These are phyloP conservation scores for Fagopyrum homotropicum DNA, from an alignment of 148 eudicot species.

Conservation along the genomic window DNA sequence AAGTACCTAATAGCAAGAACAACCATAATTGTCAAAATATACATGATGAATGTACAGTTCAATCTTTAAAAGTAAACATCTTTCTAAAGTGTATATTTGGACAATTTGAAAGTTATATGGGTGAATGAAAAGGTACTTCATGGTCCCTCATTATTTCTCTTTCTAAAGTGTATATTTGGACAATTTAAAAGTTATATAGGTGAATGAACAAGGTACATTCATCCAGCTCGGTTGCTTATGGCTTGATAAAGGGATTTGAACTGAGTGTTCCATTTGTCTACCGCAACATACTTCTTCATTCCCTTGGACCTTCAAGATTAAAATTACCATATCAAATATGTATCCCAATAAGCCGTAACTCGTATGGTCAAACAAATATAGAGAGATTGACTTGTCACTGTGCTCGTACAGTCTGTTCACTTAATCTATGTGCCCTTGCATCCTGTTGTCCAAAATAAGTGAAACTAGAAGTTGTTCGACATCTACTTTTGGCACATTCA, in stretches of 20 bases:
- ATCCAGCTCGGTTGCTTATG: conserved; percentile 63
- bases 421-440: conserved; percentile 96
- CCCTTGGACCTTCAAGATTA: conserved; percentile 70
- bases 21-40: too few relatives aligned
- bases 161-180: too few relatives aligned
- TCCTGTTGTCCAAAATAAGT: conserved; percentile 82
- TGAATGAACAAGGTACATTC: conserved; percentile 13
- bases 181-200: too few relatives aligned
- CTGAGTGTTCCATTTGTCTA: conserved; percentile 95
- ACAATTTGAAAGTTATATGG: too few relatives aligned
- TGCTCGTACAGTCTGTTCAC: conserved; percentile 81
- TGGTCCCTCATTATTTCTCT: too few relatives aligned
- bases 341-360: neutral
- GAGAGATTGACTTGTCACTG: conserved; percentile 53
- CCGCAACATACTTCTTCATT: conserved; percentile 78
- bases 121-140: too few relatives aligned
- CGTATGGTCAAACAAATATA: neutral
- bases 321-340: neutral
- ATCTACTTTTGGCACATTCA: conserved; percentile 86
- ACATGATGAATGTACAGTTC: too few relatives aligned
- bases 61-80: too few relatives aligned
- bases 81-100: too few relatives aligned
- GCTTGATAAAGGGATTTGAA: conserved; percentile 68
- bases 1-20: too few relatives aligned
- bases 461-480: conserved; percentile 88